Evolutionary conservation across 768 basidiomycete genomes (phyloP).

Genomic region (Cyathus striatus): DNA sequence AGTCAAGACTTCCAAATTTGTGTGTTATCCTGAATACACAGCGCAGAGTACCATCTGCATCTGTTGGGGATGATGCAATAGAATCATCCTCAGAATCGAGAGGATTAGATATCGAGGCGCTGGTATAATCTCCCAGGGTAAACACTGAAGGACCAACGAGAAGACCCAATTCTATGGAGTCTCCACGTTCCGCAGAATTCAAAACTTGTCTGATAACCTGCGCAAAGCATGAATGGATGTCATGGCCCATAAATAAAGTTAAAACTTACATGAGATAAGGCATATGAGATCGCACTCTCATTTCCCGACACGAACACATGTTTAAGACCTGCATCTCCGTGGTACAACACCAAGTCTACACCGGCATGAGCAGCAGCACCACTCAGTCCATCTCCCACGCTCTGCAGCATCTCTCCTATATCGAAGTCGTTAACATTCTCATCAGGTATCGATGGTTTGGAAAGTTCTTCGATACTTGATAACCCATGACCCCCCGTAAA

Average conservation of each 20-base stretch:
- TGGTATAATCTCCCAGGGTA: conserved; percentile 4
- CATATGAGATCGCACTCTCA: conserved; percentile 78
- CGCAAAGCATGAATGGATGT: conserved; percentile 4
- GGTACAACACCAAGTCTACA: conserved; percentile 89
- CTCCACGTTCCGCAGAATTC: conserved; percentile 59
- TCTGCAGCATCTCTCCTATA: conserved; percentile 86
- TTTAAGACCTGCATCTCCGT: conserved; percentile 84
- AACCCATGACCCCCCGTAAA: conserved; percentile 25
- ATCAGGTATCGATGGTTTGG: conserved; percentile 1
- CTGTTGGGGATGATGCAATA: conserved; percentile 14
- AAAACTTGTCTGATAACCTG: conserved; percentile 86
- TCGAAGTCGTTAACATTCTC: conserved; percentile 68
- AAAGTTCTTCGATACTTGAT: neutral
- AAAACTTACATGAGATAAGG: conserved; percentile 74
- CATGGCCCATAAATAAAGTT: conserved; percentile 10
- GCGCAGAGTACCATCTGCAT: conserved; percentile 29
- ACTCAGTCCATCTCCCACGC: conserved; percentile 82
- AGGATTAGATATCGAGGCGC: conserved; percentile 5
- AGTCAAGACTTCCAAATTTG: conserved; percentile 26
- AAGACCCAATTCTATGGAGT: conserved; percentile 84
- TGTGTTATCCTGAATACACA: conserved; percentile 47
- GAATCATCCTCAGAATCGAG: conserved; percentile 17
- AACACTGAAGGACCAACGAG: conserved; percentile 31
- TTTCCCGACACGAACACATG: conserved; percentile 83
- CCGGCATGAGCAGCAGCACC: conserved; percentile 77